A percentile compares a stretch with the other conserved stretches of the same genome.
These are phyloP conservation scores for Suillus subaureus DNA, from an alignment of 768 basidiomycete species.

Conservation along the genomic window DNA sequence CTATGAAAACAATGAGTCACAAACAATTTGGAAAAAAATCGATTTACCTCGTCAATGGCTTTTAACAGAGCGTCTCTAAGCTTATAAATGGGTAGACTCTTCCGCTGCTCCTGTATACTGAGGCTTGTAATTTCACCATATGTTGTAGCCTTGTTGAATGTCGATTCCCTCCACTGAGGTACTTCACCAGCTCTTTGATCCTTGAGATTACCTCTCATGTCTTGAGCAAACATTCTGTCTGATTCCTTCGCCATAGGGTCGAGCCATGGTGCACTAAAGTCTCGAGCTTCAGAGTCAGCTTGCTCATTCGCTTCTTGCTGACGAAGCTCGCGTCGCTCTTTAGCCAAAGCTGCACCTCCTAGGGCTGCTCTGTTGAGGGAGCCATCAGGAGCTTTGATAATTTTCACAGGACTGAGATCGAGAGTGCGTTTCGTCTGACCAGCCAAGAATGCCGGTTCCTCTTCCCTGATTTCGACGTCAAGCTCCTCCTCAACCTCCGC, in stretches of 20 bases:
- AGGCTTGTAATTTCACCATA: constrained; percentile 91
- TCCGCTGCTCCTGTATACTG: constrained; percentile 93
- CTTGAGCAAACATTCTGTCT: constrained; percentile 92
- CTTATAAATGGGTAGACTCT: constrained; percentile 92
- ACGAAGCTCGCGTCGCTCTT: constrained; percentile 91
- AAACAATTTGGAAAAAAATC: constrained; percentile 11
- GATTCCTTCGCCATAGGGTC: constrained; percentile 94
- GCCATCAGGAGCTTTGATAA: constrained; percentile 98
- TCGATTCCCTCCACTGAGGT: constrained; percentile 89
- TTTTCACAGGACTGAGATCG: constrained; percentile 95
- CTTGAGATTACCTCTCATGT: constrained; percentile 78
- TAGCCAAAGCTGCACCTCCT: constrained; percentile 89
- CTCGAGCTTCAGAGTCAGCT: constrained; percentile 91
- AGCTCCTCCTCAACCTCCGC: constrained; percentile 95
- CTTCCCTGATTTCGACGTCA: constrained; percentile 96
- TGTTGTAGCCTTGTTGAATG: constrained; percentile 94
- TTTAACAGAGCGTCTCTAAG: constrained; percentile 87
- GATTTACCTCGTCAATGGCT: constrained; percentile 83
- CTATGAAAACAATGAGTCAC: constrained; percentile 10
- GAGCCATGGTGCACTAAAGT: constrained; percentile 96
- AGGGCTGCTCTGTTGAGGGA: constrained; percentile 95
- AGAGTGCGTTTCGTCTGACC: constrained; percentile 96
- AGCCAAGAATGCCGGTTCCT: constrained; percentile 93
- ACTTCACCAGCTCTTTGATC: constrained; percentile 83
- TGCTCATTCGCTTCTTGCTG: constrained; percentile 94